phyloP scores from a whole-genome alignment of 805 yeast genomes.

The Brettanomyces custersianus region DNA sequence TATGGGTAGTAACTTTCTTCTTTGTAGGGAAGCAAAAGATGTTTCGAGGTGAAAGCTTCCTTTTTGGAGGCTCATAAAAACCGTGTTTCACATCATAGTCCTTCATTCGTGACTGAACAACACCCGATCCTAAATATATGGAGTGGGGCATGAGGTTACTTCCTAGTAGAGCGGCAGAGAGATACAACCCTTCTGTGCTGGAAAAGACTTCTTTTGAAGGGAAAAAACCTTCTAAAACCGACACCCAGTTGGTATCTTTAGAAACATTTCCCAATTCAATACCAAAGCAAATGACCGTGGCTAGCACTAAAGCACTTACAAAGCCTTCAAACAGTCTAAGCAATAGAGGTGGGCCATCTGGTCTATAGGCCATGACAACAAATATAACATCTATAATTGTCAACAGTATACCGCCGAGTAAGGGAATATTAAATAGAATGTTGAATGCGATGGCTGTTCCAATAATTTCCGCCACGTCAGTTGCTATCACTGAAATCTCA shows the following conservation, averaged over 20 bases:
- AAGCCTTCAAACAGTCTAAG: conserved; percentile 75
- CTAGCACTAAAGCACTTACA: conserved; percentile 68
- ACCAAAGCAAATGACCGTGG: conserved; percentile 80
- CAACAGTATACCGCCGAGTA: conserved; percentile 72
- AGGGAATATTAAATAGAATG: conserved; percentile 70
- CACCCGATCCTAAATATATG: conserved; percentile 77
- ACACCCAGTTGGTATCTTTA: conserved; percentile 38
- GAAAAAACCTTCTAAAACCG: conserved; percentile 61
- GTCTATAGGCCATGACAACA: conserved; percentile 80
- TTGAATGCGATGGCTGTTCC: conserved; percentile 96
- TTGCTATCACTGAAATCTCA: conserved; percentile 86
- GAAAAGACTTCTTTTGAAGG: conserved; percentile 39
- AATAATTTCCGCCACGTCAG: conserved; percentile 94
- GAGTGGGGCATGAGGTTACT: conserved; percentile 97
- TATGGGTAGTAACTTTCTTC: conserved; percentile 23
- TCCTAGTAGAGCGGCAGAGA: conserved; percentile 80
- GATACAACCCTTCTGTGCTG: conserved; percentile 59
- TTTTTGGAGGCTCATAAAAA: conserved; percentile 32
- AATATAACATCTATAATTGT: conserved; percentile 82
- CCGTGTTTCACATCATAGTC: conserved; percentile 71
- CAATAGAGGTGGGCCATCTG: conserved; percentile 70
- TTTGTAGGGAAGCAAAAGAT: conserved; percentile 14
- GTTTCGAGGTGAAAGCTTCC: conserved; percentile 2
- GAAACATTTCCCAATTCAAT: conserved; percentile 70
- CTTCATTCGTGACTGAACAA: conserved; percentile 76